These are phyloP conservation scores for Rosa chinensis DNA, from an alignment of 306 rosid genomes.

Conservation along the genomic window DNA sequence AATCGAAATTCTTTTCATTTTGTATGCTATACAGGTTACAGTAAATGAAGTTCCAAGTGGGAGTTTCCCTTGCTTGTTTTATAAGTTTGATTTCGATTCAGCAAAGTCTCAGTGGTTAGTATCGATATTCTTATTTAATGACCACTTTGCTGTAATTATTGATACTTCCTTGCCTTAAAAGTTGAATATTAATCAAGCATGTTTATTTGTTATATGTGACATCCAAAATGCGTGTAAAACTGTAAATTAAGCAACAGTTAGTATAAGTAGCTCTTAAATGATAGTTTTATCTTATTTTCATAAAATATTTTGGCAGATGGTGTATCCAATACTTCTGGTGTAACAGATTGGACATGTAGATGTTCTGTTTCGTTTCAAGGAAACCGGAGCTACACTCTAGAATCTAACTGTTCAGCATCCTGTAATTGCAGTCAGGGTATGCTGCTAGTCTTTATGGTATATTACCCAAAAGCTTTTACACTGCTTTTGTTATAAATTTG, in stretches of 20 bases:
- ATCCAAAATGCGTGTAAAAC: not conserved
- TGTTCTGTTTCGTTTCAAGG: conserved; percentile 55
- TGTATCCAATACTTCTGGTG: conserved; percentile 41
- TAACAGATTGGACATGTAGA: conserved; percentile 71
- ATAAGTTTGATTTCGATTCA: conserved; percentile 62
- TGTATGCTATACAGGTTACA: conserved; percentile 39
- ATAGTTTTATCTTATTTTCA: conserved; percentile 20
- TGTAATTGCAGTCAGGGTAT: conserved; percentile 85
- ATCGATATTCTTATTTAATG: not conserved
- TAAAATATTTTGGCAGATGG: conserved; percentile 43
- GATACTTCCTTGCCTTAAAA: not conserved
- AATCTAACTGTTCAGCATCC: conserved; percentile 73
- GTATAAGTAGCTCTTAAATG: not conserved
- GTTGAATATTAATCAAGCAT: not conserved
- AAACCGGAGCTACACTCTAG: conserved; percentile 44
- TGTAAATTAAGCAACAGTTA: not conserved
- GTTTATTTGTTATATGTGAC: not conserved
- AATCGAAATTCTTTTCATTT: not conserved
- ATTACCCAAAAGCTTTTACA: conserved; percentile 22
- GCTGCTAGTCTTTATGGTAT: conserved; percentile 31
- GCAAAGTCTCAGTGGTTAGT: conserved; percentile 72
- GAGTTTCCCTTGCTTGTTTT: conserved; percentile 46
- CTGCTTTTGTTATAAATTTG: conserved; percentile 4
- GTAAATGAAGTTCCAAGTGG: conserved; percentile 62
- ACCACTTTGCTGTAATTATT: not conserved